phyloP scores from a whole-genome alignment of 202 grass and related monocot species.

The Cymbopogon flexuosus region DNA sequence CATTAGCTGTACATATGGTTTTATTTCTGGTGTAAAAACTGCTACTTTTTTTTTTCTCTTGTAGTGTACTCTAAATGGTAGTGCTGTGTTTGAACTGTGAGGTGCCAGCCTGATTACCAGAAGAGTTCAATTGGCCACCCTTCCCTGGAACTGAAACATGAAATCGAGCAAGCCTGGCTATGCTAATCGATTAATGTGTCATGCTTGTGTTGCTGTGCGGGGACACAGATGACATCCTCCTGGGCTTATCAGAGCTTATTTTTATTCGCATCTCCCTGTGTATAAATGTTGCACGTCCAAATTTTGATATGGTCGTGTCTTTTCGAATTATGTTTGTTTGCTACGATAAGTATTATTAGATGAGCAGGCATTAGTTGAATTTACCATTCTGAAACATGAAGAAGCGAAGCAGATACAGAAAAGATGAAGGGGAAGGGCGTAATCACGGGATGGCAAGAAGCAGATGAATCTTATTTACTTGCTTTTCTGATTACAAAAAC shows the following conservation, averaged over 20 bases:
- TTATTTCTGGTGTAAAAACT: slow-evolving; percentile 23
- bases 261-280: neutral
- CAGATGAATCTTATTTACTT: no score
- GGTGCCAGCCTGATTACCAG: neutral
- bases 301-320: neutral
- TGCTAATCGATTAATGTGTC: neutral
- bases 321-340: neutral
- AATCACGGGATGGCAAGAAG: no score
- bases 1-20: slow-evolving; percentile 29
- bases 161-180: neutral
- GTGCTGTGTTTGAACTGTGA: slow-evolving; percentile 11
- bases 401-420: neutral
- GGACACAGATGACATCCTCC: no score
- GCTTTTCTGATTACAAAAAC: no score
- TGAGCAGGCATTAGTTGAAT: neutral
- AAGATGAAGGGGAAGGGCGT: neutral
- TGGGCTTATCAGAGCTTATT: neutral
- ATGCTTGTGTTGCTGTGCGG: no score
- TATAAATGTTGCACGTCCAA: neutral
- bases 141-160: neutral
- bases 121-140: neutral
- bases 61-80: slow-evolving; percentile 12
- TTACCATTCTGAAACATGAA: neutral
- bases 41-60: neutral
- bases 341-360: neutral